Base-by-base conservation (phyloP, 139 green algal genomes). In the Monoraphidium neglectum region DNA sequence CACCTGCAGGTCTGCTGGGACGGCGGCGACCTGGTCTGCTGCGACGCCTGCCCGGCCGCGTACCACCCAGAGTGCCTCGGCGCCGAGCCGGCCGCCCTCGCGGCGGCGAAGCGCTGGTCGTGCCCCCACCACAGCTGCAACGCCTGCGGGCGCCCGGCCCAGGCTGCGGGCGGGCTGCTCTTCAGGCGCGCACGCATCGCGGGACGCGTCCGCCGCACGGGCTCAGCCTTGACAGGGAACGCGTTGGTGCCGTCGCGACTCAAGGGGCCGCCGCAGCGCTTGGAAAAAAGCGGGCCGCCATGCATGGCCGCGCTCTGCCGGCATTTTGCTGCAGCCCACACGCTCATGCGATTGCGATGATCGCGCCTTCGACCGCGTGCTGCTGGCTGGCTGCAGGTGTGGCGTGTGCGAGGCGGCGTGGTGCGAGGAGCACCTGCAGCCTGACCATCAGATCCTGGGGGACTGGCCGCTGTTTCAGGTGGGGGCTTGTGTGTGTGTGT, bases 1-100 rank as follows among this genome's bases (percentile, higher is more conserved):
- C 51, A 33, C 24, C n/a, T 49, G 67, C 77, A 87, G 82, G 63
- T 85, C 1, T 94, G 89, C 76, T 91, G 87, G 86, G 86, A 91
- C 38, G 89, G 87, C 26, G 89, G 89, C n/a, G 77, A 90, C 8
- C 82, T 94, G 73, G 51, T 92, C 60, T 89, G 83, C 77, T 94
- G 89, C 77, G 84, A 90, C 65, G 47, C 68, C 67, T 94, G 89
- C 84, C 89, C 89, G 0, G 74, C 70, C 15, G 76, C 86, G 23
- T 87, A 86, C 76, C 89, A 94, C 78, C 68, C 86, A 1, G 66
- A 79, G 13, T 94, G 89, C 81, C 64, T 94, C 57, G 87, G 86
- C 33, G 12, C 43, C 43, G n/a, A 80, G 56, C 24, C 54, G 46
- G 63, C 38, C 3, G 40, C 43, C 66, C 66, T 60, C 28, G 35